Conservation (phyloP, 2,329 filamentous ascomycete genomes). For the Ophioceras dolichostomum region DNA sequence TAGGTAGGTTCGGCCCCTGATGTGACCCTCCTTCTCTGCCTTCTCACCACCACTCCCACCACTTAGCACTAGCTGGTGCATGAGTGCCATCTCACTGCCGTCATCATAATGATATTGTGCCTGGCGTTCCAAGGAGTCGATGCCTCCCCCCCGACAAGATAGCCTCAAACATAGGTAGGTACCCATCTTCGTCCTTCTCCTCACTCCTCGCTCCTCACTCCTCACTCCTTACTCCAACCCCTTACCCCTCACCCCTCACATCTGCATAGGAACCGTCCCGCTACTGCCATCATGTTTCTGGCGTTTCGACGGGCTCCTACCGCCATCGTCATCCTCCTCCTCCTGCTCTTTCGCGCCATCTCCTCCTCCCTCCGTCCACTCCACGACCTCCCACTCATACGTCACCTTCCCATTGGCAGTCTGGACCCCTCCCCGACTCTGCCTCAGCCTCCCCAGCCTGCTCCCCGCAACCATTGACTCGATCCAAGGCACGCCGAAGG, state of each 20-base stretch:
- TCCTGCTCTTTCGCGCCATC: constrained; percentile 15
- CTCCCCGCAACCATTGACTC: constrained; percentile 71
- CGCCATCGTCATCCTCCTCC: constrained; percentile 15
- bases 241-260: constrained; percentile 7
- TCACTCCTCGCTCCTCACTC: not conserved
- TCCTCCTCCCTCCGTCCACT: constrained; percentile 43
- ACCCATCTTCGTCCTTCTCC: not conserved
- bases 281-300: constrained; percentile 32
- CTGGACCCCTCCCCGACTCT: constrained; percentile 39
- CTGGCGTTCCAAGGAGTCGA: too few species aligned
- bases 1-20: too few species aligned
- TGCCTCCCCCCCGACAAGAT: too few species aligned
- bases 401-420: constrained; percentile 51
- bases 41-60: too few species aligned
- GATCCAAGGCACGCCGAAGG: constrained; percentile 75
- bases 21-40: too few species aligned
- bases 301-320: constrained; percentile 33
- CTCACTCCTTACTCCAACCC: not conserved
- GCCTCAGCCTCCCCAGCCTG: constrained; percentile 54
- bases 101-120: too few species aligned
- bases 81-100: too few species aligned
- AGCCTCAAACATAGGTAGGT: too few species aligned
- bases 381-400: constrained; percentile 75
- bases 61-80: too few species aligned
- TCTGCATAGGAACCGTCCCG: constrained; percentile 11